phyloP scores from a whole-genome alignment of 2,329 filamentous ascomycete species.

The Phaeosphaeria sp. region DNA sequence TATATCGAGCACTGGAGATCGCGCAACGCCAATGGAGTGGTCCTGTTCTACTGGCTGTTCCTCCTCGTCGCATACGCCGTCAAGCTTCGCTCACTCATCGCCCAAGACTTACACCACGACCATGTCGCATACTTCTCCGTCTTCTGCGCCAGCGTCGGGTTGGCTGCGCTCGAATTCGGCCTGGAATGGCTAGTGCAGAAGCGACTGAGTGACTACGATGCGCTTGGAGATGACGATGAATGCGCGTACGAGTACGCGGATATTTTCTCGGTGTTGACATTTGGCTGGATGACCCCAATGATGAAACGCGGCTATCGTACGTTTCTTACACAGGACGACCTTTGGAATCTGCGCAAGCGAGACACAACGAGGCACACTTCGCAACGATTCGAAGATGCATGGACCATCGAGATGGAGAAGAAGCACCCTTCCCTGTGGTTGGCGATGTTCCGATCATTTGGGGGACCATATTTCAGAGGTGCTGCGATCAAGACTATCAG shows the following conservation, averaged over 20 bases:
- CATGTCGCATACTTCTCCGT: conserved; percentile 77
- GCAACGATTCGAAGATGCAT: conserved; percentile 72
- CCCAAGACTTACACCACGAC: conserved; percentile 72
- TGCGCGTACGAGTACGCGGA: conserved; percentile 89
- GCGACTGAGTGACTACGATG: conserved; percentile 71
- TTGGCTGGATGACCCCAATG: conserved; percentile 98
- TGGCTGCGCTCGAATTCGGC: conserved; percentile 73
- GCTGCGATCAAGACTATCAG: conserved; percentile 88
- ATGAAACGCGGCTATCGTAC: conserved; percentile 95
- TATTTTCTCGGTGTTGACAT: conserved; percentile 90
- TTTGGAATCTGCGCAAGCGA: conserved; percentile 85
- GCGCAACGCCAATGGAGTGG: conserved; percentile 84
- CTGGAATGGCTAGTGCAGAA: conserved; percentile 91
- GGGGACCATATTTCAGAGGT: conserved; percentile 80
- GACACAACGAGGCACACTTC: conserved; percentile 82
- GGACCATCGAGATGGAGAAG: conserved; percentile 76
- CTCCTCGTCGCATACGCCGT: conserved; percentile 78
- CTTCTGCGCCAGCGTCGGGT: conserved; percentile 74
- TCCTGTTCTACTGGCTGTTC: conserved; percentile 90
- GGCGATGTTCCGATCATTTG: conserved; percentile 82
- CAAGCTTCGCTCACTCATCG: conserved; percentile 85
- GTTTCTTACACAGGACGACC: conserved; percentile 90
- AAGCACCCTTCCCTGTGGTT: conserved; percentile 83
- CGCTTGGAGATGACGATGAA: conserved; percentile 71
- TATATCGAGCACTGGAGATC: conserved; percentile 86